A percentile compares a stretch with the other conserved stretches of the same genome.
Evolutionary conservation across 176 grass and related monocot genomes (phyloP).

Genomic region (Carex pumila): DNA sequence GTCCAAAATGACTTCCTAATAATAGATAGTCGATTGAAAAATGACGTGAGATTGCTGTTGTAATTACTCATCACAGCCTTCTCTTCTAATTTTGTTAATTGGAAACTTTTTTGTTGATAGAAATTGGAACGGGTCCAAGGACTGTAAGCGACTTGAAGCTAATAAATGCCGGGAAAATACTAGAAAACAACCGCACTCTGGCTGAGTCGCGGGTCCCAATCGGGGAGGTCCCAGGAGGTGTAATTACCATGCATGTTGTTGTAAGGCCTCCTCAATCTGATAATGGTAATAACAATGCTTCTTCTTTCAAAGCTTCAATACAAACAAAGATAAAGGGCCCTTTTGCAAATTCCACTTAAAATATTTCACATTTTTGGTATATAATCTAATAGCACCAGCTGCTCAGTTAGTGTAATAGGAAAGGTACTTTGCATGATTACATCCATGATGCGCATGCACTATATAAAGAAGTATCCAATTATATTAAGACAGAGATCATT

Average conservation of each 20-base stretch:
- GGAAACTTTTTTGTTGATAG: constrained; percentile 26
- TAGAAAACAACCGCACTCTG: constrained; percentile 77
- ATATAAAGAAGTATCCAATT: neutral
- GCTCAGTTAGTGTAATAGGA: neutral
- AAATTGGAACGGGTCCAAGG: constrained; percentile 63
- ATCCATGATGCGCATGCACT: no score
- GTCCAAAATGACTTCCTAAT: neutral
- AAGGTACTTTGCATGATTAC: no score
- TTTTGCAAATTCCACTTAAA: constrained; percentile 15
- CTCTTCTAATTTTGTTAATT: constrained; percentile 5
- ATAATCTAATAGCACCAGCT: neutral
- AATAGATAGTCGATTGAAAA: neutral
- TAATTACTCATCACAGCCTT: constrained; percentile 2
- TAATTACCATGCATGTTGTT: constrained; percentile 96
- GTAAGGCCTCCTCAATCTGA: constrained; percentile 68
- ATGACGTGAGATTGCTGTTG: constrained; percentile 7
- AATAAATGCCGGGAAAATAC: constrained; percentile 90
- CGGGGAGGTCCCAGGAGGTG: constrained; percentile 75
- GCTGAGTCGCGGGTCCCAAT: constrained; percentile 65
- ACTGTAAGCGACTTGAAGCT: constrained; percentile 83
- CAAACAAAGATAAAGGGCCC: neutral
- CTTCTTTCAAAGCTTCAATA: constrained; percentile 20
- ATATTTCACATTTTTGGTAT: neutral
- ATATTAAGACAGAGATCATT: neutral
- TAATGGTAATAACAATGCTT: constrained; percentile 53